Percentiles rank a stretch among this genome's conserved stretches.
Conservation (phyloP, 257 asterid genomes). For the Oldenlandia corymbosa region DNA sequence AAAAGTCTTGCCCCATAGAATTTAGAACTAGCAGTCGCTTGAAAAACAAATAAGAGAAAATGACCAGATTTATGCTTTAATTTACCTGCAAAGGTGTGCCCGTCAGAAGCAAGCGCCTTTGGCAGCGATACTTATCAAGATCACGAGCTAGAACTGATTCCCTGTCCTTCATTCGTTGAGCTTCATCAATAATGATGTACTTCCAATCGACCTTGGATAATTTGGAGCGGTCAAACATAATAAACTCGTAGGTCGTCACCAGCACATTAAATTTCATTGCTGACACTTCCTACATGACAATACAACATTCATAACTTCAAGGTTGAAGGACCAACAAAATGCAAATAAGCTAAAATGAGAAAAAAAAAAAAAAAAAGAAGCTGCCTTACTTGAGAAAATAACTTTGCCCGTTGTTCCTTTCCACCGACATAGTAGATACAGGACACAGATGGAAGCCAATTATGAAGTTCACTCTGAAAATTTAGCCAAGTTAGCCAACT, state of each 20-base stretch:
- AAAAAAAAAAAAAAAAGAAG: no score
- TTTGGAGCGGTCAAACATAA: constrained; percentile 96
- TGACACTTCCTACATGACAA: constrained; percentile 64
- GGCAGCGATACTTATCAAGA: constrained; percentile 98
- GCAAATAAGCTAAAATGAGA: constrained; percentile 14
- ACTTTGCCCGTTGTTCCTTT: constrained; percentile 74
- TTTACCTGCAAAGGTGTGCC: constrained; percentile 98
- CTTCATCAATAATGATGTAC: constrained; percentile 96
- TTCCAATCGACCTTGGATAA: constrained; percentile 98
- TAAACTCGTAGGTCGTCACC: constrained; percentile 94
- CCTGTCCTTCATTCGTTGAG: constrained; percentile 98
- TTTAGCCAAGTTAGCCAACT: constrained; percentile 27
- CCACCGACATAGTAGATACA: constrained; percentile 95
- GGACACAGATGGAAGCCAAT: constrained; percentile 94
- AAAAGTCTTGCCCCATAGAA: not conserved
- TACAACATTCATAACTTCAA: constrained; percentile 15
- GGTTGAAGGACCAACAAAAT: constrained; percentile 10
- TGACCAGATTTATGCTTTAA: not conserved
- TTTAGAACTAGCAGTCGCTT: not conserved
- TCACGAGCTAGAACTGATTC: constrained; percentile 99
- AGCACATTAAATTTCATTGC: constrained; percentile 98
- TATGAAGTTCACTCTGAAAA: constrained; percentile 83
- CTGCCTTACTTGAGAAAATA: constrained; percentile 82
- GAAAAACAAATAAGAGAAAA: constrained; percentile 7
- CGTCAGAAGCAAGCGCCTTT: constrained; percentile 97